Evolutionary conservation across 1,284 basidiomycete species (phyloP).

Genomic region (Pseudozyma hubeiensis): DNA sequence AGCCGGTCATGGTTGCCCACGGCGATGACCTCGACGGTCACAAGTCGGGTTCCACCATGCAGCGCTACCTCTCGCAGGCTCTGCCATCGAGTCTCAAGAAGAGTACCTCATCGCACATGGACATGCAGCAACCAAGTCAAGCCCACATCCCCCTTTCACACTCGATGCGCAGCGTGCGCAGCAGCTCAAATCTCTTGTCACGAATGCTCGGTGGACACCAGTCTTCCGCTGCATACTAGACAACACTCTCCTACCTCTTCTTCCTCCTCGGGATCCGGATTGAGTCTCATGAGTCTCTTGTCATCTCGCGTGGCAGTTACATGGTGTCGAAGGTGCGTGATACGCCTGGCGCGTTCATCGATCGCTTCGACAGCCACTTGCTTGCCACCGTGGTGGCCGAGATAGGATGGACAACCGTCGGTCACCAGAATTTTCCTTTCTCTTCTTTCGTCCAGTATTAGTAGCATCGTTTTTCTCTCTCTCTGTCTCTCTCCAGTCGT

Average conservation of each 20-base stretch:
- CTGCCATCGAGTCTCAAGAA: slow-evolving; percentile 59
- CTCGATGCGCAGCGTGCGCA: slow-evolving; percentile 56
- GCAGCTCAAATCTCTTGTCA: slow-evolving; percentile 58
- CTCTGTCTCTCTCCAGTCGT: slow-evolving; percentile 23
- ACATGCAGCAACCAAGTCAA: slow-evolving; percentile 54
- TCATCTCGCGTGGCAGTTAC: slow-evolving; percentile 18
- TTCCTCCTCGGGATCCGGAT: slow-evolving; percentile 37
- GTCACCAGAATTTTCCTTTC: slow-evolving; percentile 28
- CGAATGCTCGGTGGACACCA: slow-evolving; percentile 57
- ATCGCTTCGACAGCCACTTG: not conserved
- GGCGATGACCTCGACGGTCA: slow-evolving; percentile 37
- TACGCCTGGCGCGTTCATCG: slow-evolving; percentile 30
- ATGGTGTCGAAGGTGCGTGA: slow-evolving; percentile 1
- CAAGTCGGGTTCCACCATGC: slow-evolving; percentile 54
- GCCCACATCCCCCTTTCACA: slow-evolving; percentile 38
- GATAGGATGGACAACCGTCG: slow-evolving; percentile 38
- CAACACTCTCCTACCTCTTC: slow-evolving; percentile 6
- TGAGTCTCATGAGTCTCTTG: slow-evolving; percentile 24
- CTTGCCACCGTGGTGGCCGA: not conserved
- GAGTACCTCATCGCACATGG: slow-evolving; percentile 49
- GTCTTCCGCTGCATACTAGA: slow-evolving; percentile 45
- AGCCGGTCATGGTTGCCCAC: slow-evolving; percentile 38
- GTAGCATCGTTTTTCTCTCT: slow-evolving; percentile 27
- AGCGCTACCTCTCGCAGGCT: slow-evolving; percentile 57
- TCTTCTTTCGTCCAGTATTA: slow-evolving; percentile 12